These are phyloP conservation scores for Solanum virginianum DNA, from an alignment of 257 asterid genomes.

Conservation along the genomic window DNA sequence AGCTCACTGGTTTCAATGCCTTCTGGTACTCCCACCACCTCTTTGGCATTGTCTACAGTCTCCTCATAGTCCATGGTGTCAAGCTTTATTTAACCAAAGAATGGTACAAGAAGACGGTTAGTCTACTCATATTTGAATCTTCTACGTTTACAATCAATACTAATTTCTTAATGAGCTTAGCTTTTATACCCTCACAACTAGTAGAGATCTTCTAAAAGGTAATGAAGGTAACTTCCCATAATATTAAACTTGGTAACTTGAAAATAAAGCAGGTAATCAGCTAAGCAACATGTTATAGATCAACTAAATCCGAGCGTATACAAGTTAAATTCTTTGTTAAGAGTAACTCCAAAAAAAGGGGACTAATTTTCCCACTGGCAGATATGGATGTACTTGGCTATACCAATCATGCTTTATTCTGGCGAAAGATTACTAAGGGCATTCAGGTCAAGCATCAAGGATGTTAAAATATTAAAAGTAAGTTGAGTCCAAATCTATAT, in stretches of 20 bases:
- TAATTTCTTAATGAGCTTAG: background rate
- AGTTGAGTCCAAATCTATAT: background rate
- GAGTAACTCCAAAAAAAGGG: background rate
- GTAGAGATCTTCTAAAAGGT: background rate
- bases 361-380: constrained; percentile 7
- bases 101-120: constrained; percentile 60
- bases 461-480: constrained; percentile 65
- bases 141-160: background rate
- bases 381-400: constrained; percentile 81
- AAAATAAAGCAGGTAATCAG: background rate
- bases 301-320: background rate
- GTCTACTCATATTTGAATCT: background rate
- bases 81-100: constrained; percentile 49
- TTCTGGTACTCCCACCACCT: constrained; percentile 90
- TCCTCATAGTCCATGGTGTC: constrained; percentile 64
- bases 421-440: constrained; percentile 59
- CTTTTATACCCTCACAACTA: background rate
- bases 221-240: background rate
- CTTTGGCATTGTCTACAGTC: constrained; percentile 51
- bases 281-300: background rate
- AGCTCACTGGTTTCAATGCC: constrained; percentile 77
- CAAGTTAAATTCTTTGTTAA: background rate
- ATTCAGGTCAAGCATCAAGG: constrained; percentile 61
- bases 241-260: background rate
- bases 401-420: constrained; percentile 48